Evolutionary conservation across 2,329 filamentous ascomycete genomes (phyloP), one percentile per base, ranked within the genome.

Genomic region (Colletotrichum sansevieriae): DNA sequence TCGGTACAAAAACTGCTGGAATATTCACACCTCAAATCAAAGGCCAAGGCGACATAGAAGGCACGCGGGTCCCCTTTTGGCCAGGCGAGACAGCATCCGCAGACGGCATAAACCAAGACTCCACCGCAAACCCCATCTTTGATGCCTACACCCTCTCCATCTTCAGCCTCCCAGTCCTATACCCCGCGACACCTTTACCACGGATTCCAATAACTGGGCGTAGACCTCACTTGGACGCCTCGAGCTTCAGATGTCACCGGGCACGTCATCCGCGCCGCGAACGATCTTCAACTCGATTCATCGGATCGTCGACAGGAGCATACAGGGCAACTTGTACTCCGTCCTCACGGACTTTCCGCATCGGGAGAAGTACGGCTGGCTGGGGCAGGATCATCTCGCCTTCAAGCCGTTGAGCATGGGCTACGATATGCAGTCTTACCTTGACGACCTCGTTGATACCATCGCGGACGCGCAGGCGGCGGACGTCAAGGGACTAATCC

Each of bases 361-460:
- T 33, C 59, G 70, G 2, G 70, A 69, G 49, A 70, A 62, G 22
- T 68, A 64, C 29, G 68, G 68, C 37, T 71, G 70, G 68, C n/a
- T 70, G 6, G 70, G 70, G 5, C 68, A 71, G 43, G 68, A 70
- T 43, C 60, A 68, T 18, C 22, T 71, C 8, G 63, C 68, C 20
- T 71, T 70, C 37, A 59, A 63, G 12, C 37, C 64, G 1, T 49
- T 70, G 1, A 46, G 47, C 3, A 11, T 44, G 2, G 59, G 63
- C 6, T 71, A 64, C 33, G 68, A 71, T 15, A 13, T 71, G 8
- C 58, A 70, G 29, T 63, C 63, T 12, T 71, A 70, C n/a, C 35
- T 55, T 9, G 54, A 63, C 51, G 60, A 65, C 35, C 43, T 71
- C 8, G 46, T 71, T 43, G 63, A 58, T 10, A 71, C 62, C 4